These are phyloP conservation scores for Diplodia sapinea DNA, from an alignment of 2,329 filamentous ascomycete genomes.

Conservation along the genomic window DNA sequence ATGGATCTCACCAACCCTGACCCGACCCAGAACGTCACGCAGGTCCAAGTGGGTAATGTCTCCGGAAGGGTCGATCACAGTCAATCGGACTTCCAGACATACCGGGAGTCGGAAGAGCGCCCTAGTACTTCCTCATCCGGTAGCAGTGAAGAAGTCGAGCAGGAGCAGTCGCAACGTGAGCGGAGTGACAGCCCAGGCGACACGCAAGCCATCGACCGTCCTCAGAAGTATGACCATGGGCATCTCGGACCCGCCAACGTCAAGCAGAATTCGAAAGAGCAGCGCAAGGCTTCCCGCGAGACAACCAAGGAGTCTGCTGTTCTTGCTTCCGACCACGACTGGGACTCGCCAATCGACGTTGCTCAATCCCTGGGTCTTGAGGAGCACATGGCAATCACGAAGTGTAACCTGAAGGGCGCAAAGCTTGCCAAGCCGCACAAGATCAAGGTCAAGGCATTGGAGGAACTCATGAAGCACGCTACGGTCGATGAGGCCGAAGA, in stretches of 20 bases:
- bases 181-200: too few species aligned
- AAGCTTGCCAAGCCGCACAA: neutral
- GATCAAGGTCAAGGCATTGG: neutral
- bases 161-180: neutral
- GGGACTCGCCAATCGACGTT: too few species aligned
- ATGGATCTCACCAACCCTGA: neutral
- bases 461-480: neutral
- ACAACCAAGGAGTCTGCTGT: too few species aligned
- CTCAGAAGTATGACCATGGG: too few species aligned
- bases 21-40: neutral
- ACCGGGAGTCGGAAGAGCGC: slow-evolving; percentile 15
- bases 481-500: neutral
- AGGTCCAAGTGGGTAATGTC: neutral
- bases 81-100: neutral
- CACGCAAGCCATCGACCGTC: neutral
- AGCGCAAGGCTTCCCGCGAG: too few species aligned
- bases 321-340: too few species aligned
- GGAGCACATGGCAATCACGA: too few species aligned
- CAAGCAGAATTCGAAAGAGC: too few species aligned
- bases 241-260: too few species aligned
- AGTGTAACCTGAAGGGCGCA: neutral
- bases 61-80: neutral
- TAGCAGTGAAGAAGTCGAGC: neutral
- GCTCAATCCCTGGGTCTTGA: too few species aligned
- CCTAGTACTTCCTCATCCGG: slow-evolving; percentile 14